A percentile compares a stretch with the other conserved stretches of the same genome.
Conservation (phyloP, 257 asterid genomes). For the Galeopsis tetrahit region DNA sequence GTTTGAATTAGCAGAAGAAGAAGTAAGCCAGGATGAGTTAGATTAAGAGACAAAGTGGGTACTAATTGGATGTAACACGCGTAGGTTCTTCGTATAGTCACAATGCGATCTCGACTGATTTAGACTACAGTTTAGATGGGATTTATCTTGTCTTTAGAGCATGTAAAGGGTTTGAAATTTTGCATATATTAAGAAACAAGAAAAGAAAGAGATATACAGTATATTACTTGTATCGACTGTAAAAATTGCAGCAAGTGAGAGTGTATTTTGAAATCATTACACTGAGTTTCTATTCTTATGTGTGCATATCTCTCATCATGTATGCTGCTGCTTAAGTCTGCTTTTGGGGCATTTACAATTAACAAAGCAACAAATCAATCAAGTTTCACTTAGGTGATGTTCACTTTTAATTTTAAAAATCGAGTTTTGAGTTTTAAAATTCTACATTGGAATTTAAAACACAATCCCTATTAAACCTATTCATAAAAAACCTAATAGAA, state of each 20-base stretch:
- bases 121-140: neutral
- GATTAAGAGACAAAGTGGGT: conserved; percentile 42
- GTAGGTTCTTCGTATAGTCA: conserved; percentile 43
- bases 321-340: too few relatives aligned
- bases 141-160: neutral
- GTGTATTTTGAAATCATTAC: too few relatives aligned
- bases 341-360: too few relatives aligned
- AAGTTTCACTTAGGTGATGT: too few relatives aligned
- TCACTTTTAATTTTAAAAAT: too few relatives aligned
- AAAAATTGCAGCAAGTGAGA: neutral
- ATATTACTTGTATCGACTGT: neutral
- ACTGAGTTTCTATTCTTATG: too few relatives aligned
- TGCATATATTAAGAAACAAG: neutral
- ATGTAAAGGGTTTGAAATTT: neutral
- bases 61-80: conserved; percentile 1
- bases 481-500: too few relatives aligned
- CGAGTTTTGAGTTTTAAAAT: too few relatives aligned
- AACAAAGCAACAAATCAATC: too few relatives aligned
- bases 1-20: conserved; percentile 75
- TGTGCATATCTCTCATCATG: too few relatives aligned
- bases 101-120: neutral
- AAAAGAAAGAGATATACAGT: neutral
- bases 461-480: too few relatives aligned
- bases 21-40: conserved; percentile 50
- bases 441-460: too few relatives aligned